Conservation (phyloP, 2,329 filamentous ascomycete species). For the Chaetomiaceae sp. region DNA sequence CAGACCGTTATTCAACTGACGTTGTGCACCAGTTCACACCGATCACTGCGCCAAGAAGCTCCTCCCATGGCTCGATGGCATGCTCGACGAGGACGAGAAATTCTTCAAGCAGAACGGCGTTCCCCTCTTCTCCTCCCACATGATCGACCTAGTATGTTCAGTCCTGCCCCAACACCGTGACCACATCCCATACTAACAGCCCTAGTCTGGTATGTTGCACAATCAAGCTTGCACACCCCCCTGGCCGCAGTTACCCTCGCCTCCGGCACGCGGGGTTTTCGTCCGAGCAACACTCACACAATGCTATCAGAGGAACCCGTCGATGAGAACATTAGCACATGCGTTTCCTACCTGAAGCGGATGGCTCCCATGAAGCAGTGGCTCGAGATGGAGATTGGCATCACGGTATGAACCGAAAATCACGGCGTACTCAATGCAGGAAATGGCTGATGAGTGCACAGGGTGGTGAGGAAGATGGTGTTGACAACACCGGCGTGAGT, state of each 20-base stretch:
- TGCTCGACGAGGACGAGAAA: slow-evolving; percentile 88
- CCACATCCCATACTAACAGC: slow-evolving; percentile 1
- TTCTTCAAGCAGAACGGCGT: slow-evolving; percentile 93
- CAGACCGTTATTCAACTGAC: background rate
- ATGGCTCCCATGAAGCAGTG: slow-evolving; percentile 96
- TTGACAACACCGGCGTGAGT: slow-evolving; percentile 24
- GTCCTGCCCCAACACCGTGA: background rate
- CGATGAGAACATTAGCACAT: slow-evolving; percentile 87
- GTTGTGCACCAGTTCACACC: slow-evolving; percentile 63
- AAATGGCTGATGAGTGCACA: background rate
- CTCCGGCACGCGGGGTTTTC: background rate
- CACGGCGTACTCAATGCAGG: background rate
- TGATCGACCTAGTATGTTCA: slow-evolving; percentile 72
- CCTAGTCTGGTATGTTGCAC: slow-evolving; percentile 14
- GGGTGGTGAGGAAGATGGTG: slow-evolving; percentile 81
- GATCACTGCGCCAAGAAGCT: slow-evolving; percentile 99
- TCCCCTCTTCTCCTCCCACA: slow-evolving; percentile 94
- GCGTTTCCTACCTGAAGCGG: slow-evolving; percentile 88
- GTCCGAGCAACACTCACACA: background rate
- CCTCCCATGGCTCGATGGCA: slow-evolving; percentile 93
- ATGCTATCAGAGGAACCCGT: slow-evolving; percentile 73
- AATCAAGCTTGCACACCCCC: background rate
- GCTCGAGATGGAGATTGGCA: slow-evolving; percentile 96
- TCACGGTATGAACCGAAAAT: slow-evolving; percentile 57
- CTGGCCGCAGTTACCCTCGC: no score